phyloP scores from a whole-genome alignment of 1,139 yeast species.

The Taphrina populina region DNA sequence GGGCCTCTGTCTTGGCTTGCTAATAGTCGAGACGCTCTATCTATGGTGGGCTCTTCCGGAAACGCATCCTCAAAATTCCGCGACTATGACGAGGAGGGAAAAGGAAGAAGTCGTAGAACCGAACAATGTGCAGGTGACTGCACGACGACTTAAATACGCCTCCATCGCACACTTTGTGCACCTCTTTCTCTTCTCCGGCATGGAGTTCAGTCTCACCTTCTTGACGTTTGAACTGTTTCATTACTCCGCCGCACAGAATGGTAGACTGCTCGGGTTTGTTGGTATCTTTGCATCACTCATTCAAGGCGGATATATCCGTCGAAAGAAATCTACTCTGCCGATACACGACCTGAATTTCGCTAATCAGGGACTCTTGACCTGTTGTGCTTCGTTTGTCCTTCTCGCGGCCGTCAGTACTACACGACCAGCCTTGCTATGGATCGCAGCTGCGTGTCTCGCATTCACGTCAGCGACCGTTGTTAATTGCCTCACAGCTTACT shows the following conservation, averaged over 20 bases:
- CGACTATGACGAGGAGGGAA: not conserved
- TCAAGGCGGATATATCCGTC: slow-evolving; percentile 34
- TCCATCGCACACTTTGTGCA: slow-evolving; percentile 32
- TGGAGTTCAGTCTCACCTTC: slow-evolving; percentile 31
- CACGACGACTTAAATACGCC: slow-evolving; percentile 17
- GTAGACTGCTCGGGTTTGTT: slow-evolving; percentile 25
- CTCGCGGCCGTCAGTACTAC: slow-evolving; percentile 20
- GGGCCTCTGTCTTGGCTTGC: slow-evolving; percentile 15
- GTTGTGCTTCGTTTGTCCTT: slow-evolving; percentile 21
- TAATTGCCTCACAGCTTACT: slow-evolving; percentile 25
- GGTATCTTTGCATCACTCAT: slow-evolving; percentile 31
- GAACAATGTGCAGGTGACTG: slow-evolving; percentile 2
- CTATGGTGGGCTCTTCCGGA: slow-evolving; percentile 25
- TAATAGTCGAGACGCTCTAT: slow-evolving; percentile 27
- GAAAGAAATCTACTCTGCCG: slow-evolving; percentile 14
- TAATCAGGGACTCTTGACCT: slow-evolving; percentile 20
- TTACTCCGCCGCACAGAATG: slow-evolving; percentile 33
- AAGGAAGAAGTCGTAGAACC: slow-evolving; percentile 15
- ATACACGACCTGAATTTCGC: slow-evolving; percentile 13
- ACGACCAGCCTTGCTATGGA: slow-evolving; percentile 18
- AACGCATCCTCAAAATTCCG: slow-evolving; percentile 14
- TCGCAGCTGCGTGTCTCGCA: slow-evolving; percentile 32
- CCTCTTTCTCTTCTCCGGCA: slow-evolving; percentile 33
- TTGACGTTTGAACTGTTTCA: slow-evolving; percentile 29
- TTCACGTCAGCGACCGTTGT: slow-evolving; percentile 32